These are phyloP conservation scores for Lophiotrema nucula DNA, from an alignment of 495 filamentous ascomycete species.

Conservation along the genomic window DNA sequence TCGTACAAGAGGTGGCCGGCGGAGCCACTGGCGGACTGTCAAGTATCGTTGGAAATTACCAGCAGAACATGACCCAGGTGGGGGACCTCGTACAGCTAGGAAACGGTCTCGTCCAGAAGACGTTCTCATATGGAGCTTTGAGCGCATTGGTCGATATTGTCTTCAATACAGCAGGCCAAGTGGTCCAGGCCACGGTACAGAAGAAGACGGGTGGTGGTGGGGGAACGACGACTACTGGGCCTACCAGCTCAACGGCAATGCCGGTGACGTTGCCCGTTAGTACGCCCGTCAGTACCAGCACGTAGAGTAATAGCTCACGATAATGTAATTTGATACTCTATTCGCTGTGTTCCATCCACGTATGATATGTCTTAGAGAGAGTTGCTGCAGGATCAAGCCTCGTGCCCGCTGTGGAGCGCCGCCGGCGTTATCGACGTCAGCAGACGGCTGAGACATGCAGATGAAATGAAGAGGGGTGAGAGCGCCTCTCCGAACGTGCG, in stretches of 20 bases:
- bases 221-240: neutral
- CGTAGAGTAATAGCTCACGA: conserved; percentile 1
- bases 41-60: conserved; percentile 55
- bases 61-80: conserved; percentile 57
- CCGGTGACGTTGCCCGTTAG: conserved; percentile 22
- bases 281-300: conserved; percentile 3
- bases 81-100: conserved; percentile 46
- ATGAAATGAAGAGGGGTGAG: too few relatives aligned
- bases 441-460: too few relatives aligned
- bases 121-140: conserved; percentile 51
- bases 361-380: too few relatives aligned
- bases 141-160: conserved; percentile 58
- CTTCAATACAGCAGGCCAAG: conserved; percentile 54
- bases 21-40: conserved; percentile 42
- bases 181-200: conserved; percentile 55
- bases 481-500: too few relatives aligned
- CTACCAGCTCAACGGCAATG: conserved; percentile 9
- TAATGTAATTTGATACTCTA: conserved; percentile 17
- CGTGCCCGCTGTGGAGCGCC: too few relatives aligned
- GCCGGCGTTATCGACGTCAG: too few relatives aligned
- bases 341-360: too few relatives aligned
- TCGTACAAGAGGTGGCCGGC: conserved; percentile 53
- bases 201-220: conserved; percentile 29
- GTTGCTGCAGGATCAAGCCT: too few relatives aligned
- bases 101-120: conserved; percentile 54